Conservation (phyloP, 805 yeast species). For the Wickerhamiella musiphila region DNA sequence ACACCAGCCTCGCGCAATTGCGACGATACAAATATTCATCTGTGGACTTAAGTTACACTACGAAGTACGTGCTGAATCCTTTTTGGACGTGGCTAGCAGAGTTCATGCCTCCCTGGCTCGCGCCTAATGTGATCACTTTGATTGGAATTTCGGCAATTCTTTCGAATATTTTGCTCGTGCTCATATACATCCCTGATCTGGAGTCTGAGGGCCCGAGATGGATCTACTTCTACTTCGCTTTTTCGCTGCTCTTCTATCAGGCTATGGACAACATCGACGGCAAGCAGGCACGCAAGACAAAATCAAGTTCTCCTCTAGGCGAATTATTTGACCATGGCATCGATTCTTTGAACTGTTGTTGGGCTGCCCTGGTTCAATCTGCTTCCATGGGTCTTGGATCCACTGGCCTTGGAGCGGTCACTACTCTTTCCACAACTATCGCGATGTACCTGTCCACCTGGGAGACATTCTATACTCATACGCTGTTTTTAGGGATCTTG, state of each 20-base stretch:
- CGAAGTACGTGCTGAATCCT: constrained; percentile 61
- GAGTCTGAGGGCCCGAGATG: constrained; percentile 45
- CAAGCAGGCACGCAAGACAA: constrained; percentile 85
- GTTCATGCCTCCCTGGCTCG: constrained; percentile 79
- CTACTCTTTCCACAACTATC: constrained; percentile 30
- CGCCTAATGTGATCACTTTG: constrained; percentile 82
- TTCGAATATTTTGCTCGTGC: constrained; percentile 41
- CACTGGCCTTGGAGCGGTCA: constrained; percentile 28
- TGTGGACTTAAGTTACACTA: constrained; percentile 68
- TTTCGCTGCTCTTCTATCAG: constrained; percentile 77
- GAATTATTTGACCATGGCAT: constrained; percentile 89
- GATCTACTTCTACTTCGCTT: constrained; percentile 63
- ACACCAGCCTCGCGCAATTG: constrained; percentile 12
- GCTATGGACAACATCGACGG: constrained; percentile 98
- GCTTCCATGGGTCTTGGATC: constrained; percentile 66
- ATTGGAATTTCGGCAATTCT: constrained; percentile 59
- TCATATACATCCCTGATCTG: constrained; percentile 58
- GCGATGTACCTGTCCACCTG: constrained; percentile 57
- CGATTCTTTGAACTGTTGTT: constrained; percentile 58
- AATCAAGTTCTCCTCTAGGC: constrained; percentile 87
- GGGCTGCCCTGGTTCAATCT: constrained; percentile 56
- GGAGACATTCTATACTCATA: constrained; percentile 90
- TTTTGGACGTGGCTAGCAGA: constrained; percentile 72
- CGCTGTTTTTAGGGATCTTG: constrained; percentile 58
- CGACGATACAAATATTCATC: constrained; percentile 18